A percentile compares a stretch with the other conserved stretches of the same genome.
Conservation (phyloP, 345 rosid species). For the Orychophragmus violaceus region DNA sequence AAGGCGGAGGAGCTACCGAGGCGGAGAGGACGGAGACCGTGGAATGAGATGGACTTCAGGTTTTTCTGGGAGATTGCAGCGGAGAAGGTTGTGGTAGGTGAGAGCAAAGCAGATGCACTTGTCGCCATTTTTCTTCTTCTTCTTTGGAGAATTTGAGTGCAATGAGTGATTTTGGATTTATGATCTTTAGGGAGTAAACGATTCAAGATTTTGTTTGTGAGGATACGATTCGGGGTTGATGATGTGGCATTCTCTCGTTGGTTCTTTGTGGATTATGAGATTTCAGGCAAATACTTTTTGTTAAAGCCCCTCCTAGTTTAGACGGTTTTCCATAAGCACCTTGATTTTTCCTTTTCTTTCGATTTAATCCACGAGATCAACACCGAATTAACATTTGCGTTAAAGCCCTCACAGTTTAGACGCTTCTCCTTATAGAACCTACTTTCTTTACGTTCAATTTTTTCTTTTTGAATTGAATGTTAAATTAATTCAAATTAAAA, state of each 20-base stretch:
- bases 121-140: slow-evolving; percentile 22
- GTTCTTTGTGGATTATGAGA: slow-evolving; percentile 30
- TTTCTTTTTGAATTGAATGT: too few relatives aligned
- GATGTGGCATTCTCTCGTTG: slow-evolving; percentile 27
- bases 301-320: background rate
- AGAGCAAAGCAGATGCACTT: slow-evolving; percentile 30
- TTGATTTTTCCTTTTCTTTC: background rate
- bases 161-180: slow-evolving; percentile 22
- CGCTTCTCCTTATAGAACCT: background rate
- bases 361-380: background rate
- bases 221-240: slow-evolving; percentile 23
- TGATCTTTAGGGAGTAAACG: background rate
- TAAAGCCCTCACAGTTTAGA: background rate
- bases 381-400: background rate
- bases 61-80: slow-evolving; percentile 13
- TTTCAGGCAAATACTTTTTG: background rate
- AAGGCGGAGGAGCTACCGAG: slow-evolving; percentile 21
- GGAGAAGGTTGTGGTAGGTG: slow-evolving; percentile 22
- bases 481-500: too few relatives aligned
- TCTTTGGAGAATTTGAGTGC: background rate
- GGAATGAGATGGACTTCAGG: slow-evolving; percentile 32
- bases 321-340: background rate
- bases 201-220: slow-evolving; percentile 23
- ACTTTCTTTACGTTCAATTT: background rate
- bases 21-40: slow-evolving; percentile 36